Conservation (phyloP, 148 eudicot genomes). For the Vaccinium myrtillus region DNA sequence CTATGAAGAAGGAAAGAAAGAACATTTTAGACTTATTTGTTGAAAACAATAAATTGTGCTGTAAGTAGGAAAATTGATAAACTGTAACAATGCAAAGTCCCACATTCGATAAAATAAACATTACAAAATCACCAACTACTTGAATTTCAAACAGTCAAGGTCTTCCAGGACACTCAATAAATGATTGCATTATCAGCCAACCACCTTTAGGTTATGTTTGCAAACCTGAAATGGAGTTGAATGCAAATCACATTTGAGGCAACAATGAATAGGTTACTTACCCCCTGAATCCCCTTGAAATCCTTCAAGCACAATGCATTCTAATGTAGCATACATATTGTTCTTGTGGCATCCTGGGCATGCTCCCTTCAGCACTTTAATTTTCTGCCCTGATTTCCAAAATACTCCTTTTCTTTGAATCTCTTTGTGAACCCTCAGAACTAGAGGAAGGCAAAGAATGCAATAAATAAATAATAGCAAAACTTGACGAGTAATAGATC, state of each 20-base stretch:
- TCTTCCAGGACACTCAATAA: background rate
- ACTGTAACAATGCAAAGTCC: background rate
- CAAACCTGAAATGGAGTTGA: background rate
- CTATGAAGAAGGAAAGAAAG: slow-evolving; percentile 28
- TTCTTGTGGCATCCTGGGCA: slow-evolving; percentile 47
- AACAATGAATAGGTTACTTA: slow-evolving; percentile 30
- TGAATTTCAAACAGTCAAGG: background rate
- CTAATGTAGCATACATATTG: slow-evolving; percentile 55
- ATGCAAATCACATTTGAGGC: background rate
- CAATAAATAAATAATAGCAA: slow-evolving; percentile 5
- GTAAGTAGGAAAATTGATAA: background rate
- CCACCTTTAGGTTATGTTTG: background rate
- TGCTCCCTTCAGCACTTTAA: slow-evolving; percentile 74
- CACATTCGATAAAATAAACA: background rate
- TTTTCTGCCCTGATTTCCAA: slow-evolving; percentile 64
- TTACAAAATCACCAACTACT: background rate
- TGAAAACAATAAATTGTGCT: background rate
- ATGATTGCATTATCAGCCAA: slow-evolving; percentile 13
- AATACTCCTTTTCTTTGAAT: slow-evolving; percentile 45
- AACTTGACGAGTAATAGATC: background rate
- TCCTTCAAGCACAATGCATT: slow-evolving; percentile 69
- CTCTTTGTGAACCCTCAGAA: slow-evolving; percentile 58
- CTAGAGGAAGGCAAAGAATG: slow-evolving; percentile 31
- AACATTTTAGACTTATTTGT: background rate
- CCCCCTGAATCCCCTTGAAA: slow-evolving; percentile 70